A percentile compares a stretch with the other conserved stretches of the same genome.
Evolutionary conservation across 2,329 filamentous ascomycete genomes (phyloP).

Genomic region (Nothophaeocryptopus gaeumannii): DNA sequence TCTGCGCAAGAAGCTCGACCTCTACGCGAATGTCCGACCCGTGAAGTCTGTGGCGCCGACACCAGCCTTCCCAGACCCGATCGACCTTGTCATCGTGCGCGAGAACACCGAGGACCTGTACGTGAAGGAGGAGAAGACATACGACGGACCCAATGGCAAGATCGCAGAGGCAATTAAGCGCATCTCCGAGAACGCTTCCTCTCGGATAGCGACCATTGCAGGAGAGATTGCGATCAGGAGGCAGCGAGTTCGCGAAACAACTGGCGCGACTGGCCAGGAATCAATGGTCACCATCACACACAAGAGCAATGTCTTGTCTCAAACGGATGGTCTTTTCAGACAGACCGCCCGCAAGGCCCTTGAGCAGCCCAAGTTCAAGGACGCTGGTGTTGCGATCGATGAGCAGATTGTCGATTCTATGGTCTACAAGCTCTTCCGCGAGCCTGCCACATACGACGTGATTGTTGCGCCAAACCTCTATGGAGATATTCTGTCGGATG

Average conservation of each 20-base stretch:
- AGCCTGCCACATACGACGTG: conserved; percentile 92
- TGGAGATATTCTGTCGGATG: conserved; percentile 94
- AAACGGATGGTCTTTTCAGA: conserved; percentile 95
- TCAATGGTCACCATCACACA: conserved; percentile 94
- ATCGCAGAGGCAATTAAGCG: conserved; percentile 97
- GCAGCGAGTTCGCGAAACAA: conserved; percentile 69
- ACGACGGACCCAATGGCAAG: conserved; percentile 68
- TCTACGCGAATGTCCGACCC: conserved; percentile 96
- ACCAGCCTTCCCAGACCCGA: conserved; percentile 55
- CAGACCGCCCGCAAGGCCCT: conserved; percentile 73
- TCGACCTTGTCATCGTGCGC: conserved; percentile 96
- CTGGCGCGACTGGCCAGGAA: conserved; percentile 60
- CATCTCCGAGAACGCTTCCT: conserved; percentile 81
- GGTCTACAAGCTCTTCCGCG: conserved; percentile 99
- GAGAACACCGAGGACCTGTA: conserved; percentile 99
- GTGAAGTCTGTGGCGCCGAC: conserved; percentile 76
- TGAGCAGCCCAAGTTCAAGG: conserved; percentile 60
- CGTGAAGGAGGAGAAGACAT: conserved; percentile 92
- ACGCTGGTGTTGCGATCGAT: conserved; percentile 63
- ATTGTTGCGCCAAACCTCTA: conserved; percentile 98
- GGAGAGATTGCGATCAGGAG: conserved; percentile 89
- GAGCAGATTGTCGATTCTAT: conserved; percentile 99
- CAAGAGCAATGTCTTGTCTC: conserved; percentile 95
- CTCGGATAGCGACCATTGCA: conserved; percentile 86
- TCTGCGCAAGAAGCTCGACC: conserved; percentile 87